phyloP scores from a whole-genome alignment of 2,329 filamentous ascomycete species.

The Fusarium veterinarium region DNA sequence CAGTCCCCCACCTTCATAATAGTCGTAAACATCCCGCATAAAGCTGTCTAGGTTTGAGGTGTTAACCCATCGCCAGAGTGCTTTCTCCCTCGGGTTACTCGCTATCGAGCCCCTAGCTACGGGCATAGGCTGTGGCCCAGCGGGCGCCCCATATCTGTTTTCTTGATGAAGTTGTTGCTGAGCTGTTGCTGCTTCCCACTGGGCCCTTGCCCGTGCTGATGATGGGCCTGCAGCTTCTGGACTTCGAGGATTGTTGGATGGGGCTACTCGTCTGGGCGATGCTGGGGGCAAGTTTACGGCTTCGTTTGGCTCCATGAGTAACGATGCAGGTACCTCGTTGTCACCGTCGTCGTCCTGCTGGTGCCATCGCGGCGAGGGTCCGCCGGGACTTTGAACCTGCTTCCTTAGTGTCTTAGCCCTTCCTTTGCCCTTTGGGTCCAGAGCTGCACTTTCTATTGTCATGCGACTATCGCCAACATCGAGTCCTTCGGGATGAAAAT shows the following conservation, averaged over 20 bases:
- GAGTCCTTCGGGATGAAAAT: constrained; percentile 61
- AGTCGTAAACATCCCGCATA: constrained; percentile 85
- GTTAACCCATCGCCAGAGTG: constrained; percentile 94
- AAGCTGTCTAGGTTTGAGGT: constrained; percentile 91
- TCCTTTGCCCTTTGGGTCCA: constrained; percentile 34
- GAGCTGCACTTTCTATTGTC: constrained; percentile 54
- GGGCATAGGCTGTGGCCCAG: constrained; percentile 43
- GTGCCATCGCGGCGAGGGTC: constrained; percentile 41
- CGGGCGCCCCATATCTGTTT: constrained; percentile 37
- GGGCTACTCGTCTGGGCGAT: constrained; percentile 33
- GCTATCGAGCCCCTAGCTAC: constrained; percentile 45
- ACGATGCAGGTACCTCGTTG: constrained; percentile 72
- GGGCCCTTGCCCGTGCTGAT: constrained; percentile 58
- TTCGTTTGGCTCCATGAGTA: constrained; percentile 67
- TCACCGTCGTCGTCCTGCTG: constrained; percentile 62
- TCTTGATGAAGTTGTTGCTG: constrained; percentile 64
- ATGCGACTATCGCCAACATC: constrained; percentile 59
- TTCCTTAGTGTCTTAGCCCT: constrained; percentile 10
- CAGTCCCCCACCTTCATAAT: constrained; percentile 84
- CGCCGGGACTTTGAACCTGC: constrained; percentile 29
- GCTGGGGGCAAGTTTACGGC: constrained; percentile 23
- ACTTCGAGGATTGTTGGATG: constrained; percentile 18
- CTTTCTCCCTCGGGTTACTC: constrained; percentile 71
- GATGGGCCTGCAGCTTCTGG: constrained; percentile 52
- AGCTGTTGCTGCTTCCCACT: constrained; percentile 66